These are phyloP conservation scores for Cladophialophora chaetospira DNA, from an alignment of 2,329 filamentous ascomycete species.

Conservation along the genomic window DNA sequence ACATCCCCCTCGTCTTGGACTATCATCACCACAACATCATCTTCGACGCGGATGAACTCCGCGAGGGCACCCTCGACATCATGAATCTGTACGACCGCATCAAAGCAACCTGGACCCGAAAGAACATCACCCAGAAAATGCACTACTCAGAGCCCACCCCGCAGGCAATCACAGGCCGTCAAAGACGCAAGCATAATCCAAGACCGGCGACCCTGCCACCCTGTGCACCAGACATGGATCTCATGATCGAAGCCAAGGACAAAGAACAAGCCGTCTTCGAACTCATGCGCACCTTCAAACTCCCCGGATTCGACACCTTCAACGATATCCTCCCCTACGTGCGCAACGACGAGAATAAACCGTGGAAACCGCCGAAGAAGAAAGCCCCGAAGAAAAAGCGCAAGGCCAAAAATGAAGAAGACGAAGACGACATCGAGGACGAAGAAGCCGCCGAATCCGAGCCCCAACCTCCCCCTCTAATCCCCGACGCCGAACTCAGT, in stretches of 20 bases:
- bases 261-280: constrained; percentile 97
- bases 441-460: constrained; percentile 45
- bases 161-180: constrained; percentile 73
- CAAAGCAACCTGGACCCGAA: constrained; percentile 77
- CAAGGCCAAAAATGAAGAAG: constrained; percentile 38
- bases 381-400: constrained; percentile 45
- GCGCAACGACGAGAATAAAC: constrained; percentile 72
- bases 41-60: constrained; percentile 70
- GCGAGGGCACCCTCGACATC: constrained; percentile 84
- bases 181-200: constrained; percentile 82
- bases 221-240: constrained; percentile 78
- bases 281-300: constrained; percentile 82
- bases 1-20: constrained; percentile 89
- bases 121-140: constrained; percentile 91
- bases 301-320: constrained; percentile 76
- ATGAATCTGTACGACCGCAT: constrained; percentile 75
- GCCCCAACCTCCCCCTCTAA: constrained; percentile 44
- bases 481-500: constrained; percentile 70
- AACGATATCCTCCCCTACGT: constrained; percentile 77
- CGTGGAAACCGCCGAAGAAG: constrained; percentile 52
- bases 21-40: constrained; percentile 96
- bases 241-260: constrained; percentile 99
- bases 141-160: constrained; percentile 85
- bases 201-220: constrained; percentile 79
- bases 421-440: constrained; percentile 40